phyloP scores from a whole-genome alignment of 305 asterid genomes.

The Plantago lanceolata region DNA sequence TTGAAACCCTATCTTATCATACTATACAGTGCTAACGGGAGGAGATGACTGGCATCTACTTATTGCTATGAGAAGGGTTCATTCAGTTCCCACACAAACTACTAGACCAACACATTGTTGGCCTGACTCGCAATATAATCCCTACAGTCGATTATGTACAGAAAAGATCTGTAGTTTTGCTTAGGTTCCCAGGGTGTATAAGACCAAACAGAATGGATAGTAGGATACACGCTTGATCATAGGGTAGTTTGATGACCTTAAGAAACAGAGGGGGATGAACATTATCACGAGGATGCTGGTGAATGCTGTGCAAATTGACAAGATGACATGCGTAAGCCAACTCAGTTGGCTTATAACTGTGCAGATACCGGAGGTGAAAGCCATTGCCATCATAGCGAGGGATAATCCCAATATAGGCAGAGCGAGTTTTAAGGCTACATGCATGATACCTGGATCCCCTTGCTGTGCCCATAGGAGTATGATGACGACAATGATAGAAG shows the following conservation, averaged over 20 bases:
- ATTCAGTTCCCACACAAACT: constrained; percentile 12
- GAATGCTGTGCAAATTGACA: constrained; percentile 35
- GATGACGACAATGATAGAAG: constrained; percentile 39
- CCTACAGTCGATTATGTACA: constrained; percentile 20
- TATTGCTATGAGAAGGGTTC: background rate
- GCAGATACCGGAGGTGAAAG: constrained; percentile 43
- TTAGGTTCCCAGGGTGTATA: constrained; percentile 31
- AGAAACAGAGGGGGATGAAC: constrained; percentile 37
- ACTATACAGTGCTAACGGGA: too few species aligned
- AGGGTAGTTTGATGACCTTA: constrained; percentile 30
- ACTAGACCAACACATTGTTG: constrained; percentile 28
- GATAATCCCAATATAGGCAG: constrained; percentile 43
- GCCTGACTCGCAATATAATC: constrained; percentile 17
- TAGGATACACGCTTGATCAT: constrained; percentile 29
- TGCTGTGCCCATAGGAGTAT: constrained; percentile 51
- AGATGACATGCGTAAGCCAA: constrained; percentile 42
- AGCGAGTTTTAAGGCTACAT: constrained; percentile 34
- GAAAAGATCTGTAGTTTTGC: background rate
- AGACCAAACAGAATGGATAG: constrained; percentile 36
- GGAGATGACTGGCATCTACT: too few species aligned
- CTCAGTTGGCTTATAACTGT: constrained; percentile 42
- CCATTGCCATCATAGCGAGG: constrained; percentile 39
- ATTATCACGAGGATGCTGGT: constrained; percentile 22
- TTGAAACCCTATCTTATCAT: too few species aligned
- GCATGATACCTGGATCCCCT: constrained; percentile 39